Evolutionary conservation across 2,329 filamentous ascomycete species (phyloP).

Genomic region (Pestalotiopsis sp.): DNA sequence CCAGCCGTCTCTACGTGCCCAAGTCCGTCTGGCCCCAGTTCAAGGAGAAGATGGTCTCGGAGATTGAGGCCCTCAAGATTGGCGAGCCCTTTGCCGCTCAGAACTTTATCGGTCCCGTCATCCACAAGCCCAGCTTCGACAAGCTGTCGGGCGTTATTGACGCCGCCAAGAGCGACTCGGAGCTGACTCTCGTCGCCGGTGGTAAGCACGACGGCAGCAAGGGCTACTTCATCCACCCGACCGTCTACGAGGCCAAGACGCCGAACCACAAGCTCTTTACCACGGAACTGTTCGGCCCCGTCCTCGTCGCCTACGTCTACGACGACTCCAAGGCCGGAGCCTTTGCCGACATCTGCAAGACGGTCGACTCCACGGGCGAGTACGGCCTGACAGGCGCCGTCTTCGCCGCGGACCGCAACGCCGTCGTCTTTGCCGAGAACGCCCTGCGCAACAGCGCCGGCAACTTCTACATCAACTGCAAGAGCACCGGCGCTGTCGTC

Average conservation of each 20-base stretch:
- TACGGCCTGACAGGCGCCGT: conserved; percentile 80
- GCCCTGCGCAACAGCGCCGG: conserved; percentile 73
- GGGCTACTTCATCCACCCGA: conserved; percentile 84
- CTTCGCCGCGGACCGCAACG: conserved; percentile 71
- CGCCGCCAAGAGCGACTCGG: conserved; percentile 73
- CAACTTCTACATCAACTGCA: conserved; percentile 88
- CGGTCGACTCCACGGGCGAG: conserved; percentile 72
- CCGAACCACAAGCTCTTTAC: conserved; percentile 74
- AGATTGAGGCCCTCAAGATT: conserved; percentile 71
- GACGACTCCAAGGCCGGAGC: conserved; percentile 64
- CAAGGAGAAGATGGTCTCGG: conserved; percentile 65
- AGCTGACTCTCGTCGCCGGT: conserved; percentile 74
- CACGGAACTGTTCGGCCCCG: conserved; percentile 81
- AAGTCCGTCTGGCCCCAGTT: conserved; percentile 75
- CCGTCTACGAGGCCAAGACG: conserved; percentile 76
- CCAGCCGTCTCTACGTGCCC: conserved; percentile 78
- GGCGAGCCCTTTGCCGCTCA: conserved; percentile 70
- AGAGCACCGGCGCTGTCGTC: conserved; percentile 74
- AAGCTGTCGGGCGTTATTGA: conserved; percentile 80
- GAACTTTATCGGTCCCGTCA: conserved; percentile 87
- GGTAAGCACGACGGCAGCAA: conserved; percentile 77
- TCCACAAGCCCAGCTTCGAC: conserved; percentile 80
- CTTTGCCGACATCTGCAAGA: conserved; percentile 60
- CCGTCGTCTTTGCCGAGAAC: conserved; percentile 70
- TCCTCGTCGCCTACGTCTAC: conserved; percentile 77